phyloP scores from a whole-genome alignment of 306 rosid species.

The Calophaca sinica region DNA sequence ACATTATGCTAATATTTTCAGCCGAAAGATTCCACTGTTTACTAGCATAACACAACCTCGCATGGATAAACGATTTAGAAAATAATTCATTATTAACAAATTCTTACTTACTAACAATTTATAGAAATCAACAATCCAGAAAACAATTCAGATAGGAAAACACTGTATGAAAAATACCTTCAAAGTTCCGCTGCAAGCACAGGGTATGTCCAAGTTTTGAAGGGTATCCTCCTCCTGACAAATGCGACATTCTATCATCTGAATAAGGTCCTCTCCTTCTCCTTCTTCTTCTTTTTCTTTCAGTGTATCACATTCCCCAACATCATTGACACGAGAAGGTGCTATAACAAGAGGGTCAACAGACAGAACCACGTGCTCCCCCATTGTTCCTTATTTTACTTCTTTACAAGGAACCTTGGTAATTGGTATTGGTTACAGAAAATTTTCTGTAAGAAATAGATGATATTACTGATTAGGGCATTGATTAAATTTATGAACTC shows the following conservation, averaged over 20 bases:
- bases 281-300: constrained; percentile 43
- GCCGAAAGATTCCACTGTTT: background rate
- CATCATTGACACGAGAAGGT: constrained; percentile 48
- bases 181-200: constrained; percentile 73
- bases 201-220: constrained; percentile 65
- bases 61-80: background rate
- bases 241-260: constrained; percentile 68
- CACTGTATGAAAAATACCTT: constrained; percentile 47
- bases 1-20: background rate
- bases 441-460: background rate
- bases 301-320: constrained; percentile 40
- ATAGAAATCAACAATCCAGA: background rate
- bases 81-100: too few species aligned
- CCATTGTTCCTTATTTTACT: constrained; percentile 45
- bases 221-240: constrained; percentile 70
- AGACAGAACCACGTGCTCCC: constrained; percentile 56
- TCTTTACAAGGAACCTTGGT: background rate
- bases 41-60: background rate
- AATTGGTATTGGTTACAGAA: background rate
- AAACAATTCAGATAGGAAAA: background rate
- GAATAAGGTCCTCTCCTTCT: constrained; percentile 57
- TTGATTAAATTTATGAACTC: too few species aligned
- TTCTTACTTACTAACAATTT: background rate
- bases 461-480: too few species aligned
- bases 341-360: constrained; percentile 47